Percentiles rank a stretch among this genome's conserved stretches.
These are phyloP conservation scores for Cyclotella sp. DNA, from an alignment of 108 stramenopile genomes.

Conservation along the genomic window DNA sequence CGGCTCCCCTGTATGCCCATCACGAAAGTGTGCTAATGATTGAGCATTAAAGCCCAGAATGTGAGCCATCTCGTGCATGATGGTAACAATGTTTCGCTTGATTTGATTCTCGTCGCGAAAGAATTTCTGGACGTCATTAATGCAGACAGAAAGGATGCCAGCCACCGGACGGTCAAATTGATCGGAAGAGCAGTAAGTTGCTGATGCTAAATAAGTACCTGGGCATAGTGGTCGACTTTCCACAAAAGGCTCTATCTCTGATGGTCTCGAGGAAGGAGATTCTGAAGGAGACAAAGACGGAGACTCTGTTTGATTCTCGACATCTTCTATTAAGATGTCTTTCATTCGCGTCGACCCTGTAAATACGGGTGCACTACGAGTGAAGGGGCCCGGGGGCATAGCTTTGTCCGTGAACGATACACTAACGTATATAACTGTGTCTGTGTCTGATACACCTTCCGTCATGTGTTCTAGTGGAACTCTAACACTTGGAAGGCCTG, in stretches of 20 bases:
- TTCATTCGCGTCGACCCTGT: slow-evolving; percentile 11
- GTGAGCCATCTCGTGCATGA: slow-evolving; percentile 87
- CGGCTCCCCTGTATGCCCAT: slow-evolving; percentile 70
- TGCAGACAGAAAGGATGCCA: slow-evolving; percentile 78
- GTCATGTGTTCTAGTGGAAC: slow-evolving; percentile 68
- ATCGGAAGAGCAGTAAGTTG: slow-evolving; percentile 83
- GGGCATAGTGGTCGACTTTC: slow-evolving; percentile 46
- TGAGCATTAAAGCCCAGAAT: slow-evolving; percentile 80
- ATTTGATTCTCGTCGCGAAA: slow-evolving; percentile 56
- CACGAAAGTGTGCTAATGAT: slow-evolving; percentile 82
- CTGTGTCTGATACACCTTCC: slow-evolving; percentile 68
- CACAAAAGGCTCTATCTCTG: slow-evolving; percentile 43
- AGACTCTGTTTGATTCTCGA: slow-evolving; percentile 3
- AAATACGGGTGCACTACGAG: slow-evolving; percentile 2
- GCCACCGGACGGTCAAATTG: slow-evolving; percentile 86
- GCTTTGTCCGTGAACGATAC: slow-evolving; percentile 56
- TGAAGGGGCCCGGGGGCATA: neutral
- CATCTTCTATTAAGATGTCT: neutral
- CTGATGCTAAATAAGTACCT: slow-evolving; percentile 75
- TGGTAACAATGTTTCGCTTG: slow-evolving; percentile 63
- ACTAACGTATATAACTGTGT: slow-evolving; percentile 80
- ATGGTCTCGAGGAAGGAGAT: slow-evolving; percentile 28
- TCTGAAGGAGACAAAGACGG: slow-evolving; percentile 30
- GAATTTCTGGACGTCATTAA: slow-evolving; percentile 52
- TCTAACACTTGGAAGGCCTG: slow-evolving; percentile 64